phyloP scores from a whole-genome alignment of 2,329 filamentous ascomycete genomes.

The Fusarium sp. region DNA sequence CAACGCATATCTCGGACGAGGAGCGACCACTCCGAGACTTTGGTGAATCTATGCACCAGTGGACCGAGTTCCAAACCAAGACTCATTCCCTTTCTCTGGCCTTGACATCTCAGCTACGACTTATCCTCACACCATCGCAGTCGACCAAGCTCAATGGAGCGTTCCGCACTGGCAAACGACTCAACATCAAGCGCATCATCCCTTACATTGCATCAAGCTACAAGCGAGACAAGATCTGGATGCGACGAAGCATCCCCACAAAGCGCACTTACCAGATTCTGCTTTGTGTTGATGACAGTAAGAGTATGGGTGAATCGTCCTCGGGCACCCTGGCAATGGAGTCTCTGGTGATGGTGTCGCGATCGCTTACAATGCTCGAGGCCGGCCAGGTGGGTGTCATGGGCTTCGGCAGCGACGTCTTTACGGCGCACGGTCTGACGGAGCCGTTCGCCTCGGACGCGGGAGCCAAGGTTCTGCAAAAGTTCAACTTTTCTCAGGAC shows the following conservation, averaged over 20 bases:
- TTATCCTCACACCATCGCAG: slow-evolving; percentile 94
- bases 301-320: slow-evolving; percentile 87
- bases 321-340: slow-evolving; percentile 88
- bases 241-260: slow-evolving; percentile 89
- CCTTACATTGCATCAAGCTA: slow-evolving; percentile 98
- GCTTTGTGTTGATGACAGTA: slow-evolving; percentile 95
- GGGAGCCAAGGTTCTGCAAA: slow-evolving; percentile 84
- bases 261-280: slow-evolving; percentile 98
- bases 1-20: slow-evolving; percentile 74
- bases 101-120: slow-evolving; percentile 91
- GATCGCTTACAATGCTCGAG: slow-evolving; percentile 91
- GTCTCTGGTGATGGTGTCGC: slow-evolving; percentile 90
- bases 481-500: slow-evolving; percentile 87
- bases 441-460: slow-evolving; percentile 81
- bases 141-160: slow-evolving; percentile 97
- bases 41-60: slow-evolving; percentile 75
- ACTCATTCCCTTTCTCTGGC: slow-evolving; percentile 90
- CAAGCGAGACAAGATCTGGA: slow-evolving; percentile 99
- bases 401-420: slow-evolving; percentile 86
- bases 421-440: slow-evolving; percentile 87
- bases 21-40: slow-evolving; percentile 60
- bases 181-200: slow-evolving; percentile 99
- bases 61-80: slow-evolving; percentile 84
- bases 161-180: slow-evolving; percentile 95
- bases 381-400: slow-evolving; percentile 93